Evolutionary conservation across 2,329 filamentous ascomycete species (phyloP).

Genomic region (Setomelanomma holmii): DNA sequence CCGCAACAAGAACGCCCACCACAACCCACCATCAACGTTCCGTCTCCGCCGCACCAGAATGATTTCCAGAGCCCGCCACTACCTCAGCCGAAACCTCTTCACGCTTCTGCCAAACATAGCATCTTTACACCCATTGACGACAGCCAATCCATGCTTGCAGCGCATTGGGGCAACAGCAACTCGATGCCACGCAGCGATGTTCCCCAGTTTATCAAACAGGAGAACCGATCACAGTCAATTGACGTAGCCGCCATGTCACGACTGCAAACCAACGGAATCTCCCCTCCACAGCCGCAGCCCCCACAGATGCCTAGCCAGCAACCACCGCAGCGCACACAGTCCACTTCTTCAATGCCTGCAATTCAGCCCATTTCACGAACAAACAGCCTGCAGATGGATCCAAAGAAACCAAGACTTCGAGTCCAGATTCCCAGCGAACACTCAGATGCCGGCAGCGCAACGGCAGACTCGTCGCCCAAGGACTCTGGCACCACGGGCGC

Average conservation of each 20-base stretch:
- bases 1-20: slow-evolving; percentile 68
- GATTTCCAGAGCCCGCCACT: slow-evolving; percentile 60
- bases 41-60: slow-evolving; percentile 61
- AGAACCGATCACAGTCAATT: slow-evolving; percentile 68
- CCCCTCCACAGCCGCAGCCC: slow-evolving; percentile 62
- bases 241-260: slow-evolving; percentile 64
- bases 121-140: slow-evolving; percentile 99
- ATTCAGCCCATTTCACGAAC: slow-evolving; percentile 72
- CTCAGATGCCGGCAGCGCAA: slow-evolving; percentile 78
- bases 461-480: slow-evolving; percentile 72
- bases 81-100: slow-evolving; percentile 70
- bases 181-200: slow-evolving; percentile 55
- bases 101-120: slow-evolving; percentile 75
- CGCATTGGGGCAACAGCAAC: slow-evolving; percentile 69
- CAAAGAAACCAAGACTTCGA: slow-evolving; percentile 81
- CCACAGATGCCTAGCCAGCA: slow-evolving; percentile 34
- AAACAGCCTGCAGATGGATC: slow-evolving; percentile 74
- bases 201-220: slow-evolving; percentile 49
- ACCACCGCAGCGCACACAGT: slow-evolving; percentile 59
- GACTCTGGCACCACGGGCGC: slow-evolving; percentile 66
- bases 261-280: slow-evolving; percentile 51
- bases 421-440: slow-evolving; percentile 94
- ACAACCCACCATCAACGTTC: slow-evolving; percentile 47
- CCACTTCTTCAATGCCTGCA: slow-evolving; percentile 70
- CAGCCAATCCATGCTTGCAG: slow-evolving; percentile 83